A percentile compares a stretch with the other conserved stretches of the same genome.
These are phyloP conservation scores for Fusarium sp. DNA, from an alignment of 2,329 filamentous ascomycete species.

Conservation along the genomic window DNA sequence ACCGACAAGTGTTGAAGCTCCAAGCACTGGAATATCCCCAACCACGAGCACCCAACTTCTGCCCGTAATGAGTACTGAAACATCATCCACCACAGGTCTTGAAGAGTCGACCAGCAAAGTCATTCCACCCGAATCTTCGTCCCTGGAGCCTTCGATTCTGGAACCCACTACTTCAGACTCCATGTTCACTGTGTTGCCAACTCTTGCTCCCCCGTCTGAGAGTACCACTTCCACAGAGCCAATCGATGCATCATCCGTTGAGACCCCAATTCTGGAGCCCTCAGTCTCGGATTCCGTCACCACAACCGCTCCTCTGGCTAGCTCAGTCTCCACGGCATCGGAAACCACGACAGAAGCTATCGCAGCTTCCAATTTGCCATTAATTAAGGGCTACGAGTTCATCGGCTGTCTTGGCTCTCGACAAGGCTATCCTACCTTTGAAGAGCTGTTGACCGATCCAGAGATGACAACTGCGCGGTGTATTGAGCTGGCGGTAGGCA, in stretches of 20 bases:
- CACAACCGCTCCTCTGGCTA: not conserved
- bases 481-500: not conserved
- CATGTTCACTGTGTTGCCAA: not conserved
- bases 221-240: not conserved
- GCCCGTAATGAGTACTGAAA: not conserved
- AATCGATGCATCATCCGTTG: not conserved
- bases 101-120: not conserved
- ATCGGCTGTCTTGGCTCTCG: slow-evolving; percentile 16
- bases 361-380: slow-evolving; percentile 9
- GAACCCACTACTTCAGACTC: not conserved
- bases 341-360: not conserved
- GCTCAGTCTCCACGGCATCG: not conserved
- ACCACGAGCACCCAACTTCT: not conserved
- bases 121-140: not conserved
- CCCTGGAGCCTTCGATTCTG: not conserved
- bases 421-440: slow-evolving; percentile 15
- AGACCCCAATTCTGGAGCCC: not conserved
- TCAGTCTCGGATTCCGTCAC: not conserved
- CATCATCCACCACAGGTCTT: not conserved
- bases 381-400: slow-evolving; percentile 6
- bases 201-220: not conserved
- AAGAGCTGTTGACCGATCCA: not conserved
- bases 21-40: not conserved
- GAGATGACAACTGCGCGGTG: slow-evolving; percentile 23
- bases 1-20: not conserved